These are phyloP conservation scores for Thalassiosira exigua DNA, from an alignment of 352 stramenopile species.

Conservation along the genomic window DNA sequence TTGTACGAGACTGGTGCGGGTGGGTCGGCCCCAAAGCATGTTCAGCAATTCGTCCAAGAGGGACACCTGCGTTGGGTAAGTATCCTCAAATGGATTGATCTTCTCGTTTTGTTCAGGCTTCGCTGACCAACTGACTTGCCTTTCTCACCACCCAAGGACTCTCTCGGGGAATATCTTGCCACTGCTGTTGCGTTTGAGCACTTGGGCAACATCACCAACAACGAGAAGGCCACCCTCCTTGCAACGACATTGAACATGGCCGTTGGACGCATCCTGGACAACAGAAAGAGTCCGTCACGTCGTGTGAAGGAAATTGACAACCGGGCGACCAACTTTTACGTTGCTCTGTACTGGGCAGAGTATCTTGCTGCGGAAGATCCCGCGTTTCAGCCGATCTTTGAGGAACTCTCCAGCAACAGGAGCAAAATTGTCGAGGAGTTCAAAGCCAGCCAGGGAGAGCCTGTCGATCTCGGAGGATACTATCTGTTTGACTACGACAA, in stretches of 20 bases:
- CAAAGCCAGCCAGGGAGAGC: conserved; percentile 74
- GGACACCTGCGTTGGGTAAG: conserved; percentile 83
- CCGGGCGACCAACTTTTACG: conserved; percentile 86
- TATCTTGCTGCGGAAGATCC: conserved; percentile 82
- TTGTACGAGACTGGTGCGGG: conserved; percentile 87
- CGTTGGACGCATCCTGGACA: conserved; percentile 80
- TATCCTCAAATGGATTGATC: too few species aligned
- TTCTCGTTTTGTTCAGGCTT: conserved; percentile 5
- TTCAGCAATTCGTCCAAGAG: conserved; percentile 86
- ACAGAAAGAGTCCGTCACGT: conserved; percentile 81
- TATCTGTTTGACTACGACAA: conserved; percentile 84
- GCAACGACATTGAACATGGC: conserved; percentile 81
- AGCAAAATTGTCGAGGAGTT: conserved; percentile 86
- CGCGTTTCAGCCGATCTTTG: conserved; percentile 76
- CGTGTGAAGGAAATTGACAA: conserved; percentile 87
- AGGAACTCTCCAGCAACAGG: conserved; percentile 75
- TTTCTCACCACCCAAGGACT: conserved; percentile 46
- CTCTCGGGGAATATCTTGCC: conserved; percentile 84
- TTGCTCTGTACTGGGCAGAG: conserved; percentile 87
- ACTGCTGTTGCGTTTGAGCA: conserved; percentile 84
- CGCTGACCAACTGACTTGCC: neutral
- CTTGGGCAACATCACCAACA: conserved; percentile 69
- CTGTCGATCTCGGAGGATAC: conserved; percentile 86
- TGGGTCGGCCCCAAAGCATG: conserved; percentile 86
- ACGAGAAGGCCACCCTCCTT: conserved; percentile 78